Evolutionary conservation across 2,329 filamentous ascomycete species (phyloP).

Genomic region (Sclerotinia trifoliorum): DNA sequence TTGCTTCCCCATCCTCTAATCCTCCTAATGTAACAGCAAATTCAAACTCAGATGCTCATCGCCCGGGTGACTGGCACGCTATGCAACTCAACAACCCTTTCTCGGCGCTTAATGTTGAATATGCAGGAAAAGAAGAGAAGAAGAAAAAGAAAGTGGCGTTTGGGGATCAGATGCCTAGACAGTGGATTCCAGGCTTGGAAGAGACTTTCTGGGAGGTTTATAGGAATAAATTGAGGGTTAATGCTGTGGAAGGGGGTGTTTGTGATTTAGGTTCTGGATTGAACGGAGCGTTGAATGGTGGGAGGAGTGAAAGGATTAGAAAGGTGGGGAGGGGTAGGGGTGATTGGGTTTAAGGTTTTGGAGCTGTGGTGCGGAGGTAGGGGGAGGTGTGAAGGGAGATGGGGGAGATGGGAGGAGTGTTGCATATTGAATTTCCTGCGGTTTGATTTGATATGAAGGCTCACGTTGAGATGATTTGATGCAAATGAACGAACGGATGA

Average conservation of each 20-base stretch:
- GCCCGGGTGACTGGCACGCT: conserved; percentile 22
- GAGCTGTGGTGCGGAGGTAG: neutral
- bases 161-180: conserved; percentile 5
- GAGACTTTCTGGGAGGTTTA: conserved; percentile 38
- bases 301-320: neutral
- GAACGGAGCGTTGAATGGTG: neutral
- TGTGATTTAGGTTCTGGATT: conserved; percentile 30
- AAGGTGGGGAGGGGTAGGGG: neutral
- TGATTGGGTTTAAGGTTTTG: neutral
- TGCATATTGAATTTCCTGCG: neutral
- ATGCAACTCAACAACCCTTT: conserved; percentile 20
- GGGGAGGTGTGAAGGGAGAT: too few species aligned
- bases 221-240: conserved; percentile 40
- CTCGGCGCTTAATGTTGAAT: neutral
- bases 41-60: neutral
- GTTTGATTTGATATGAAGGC: too few species aligned
- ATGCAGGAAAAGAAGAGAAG: neutral
- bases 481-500: neutral
- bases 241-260: conserved; percentile 36
- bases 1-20: neutral
- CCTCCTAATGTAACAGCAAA: neutral
- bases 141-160: conserved; percentile 13
- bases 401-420: too few species aligned
- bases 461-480: neutral
- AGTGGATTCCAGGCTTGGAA: conserved; percentile 30